Evolutionary conservation across 2,329 filamentous ascomycete genomes (phyloP).

Genomic region (Colletotrichum noveboracense): DNA sequence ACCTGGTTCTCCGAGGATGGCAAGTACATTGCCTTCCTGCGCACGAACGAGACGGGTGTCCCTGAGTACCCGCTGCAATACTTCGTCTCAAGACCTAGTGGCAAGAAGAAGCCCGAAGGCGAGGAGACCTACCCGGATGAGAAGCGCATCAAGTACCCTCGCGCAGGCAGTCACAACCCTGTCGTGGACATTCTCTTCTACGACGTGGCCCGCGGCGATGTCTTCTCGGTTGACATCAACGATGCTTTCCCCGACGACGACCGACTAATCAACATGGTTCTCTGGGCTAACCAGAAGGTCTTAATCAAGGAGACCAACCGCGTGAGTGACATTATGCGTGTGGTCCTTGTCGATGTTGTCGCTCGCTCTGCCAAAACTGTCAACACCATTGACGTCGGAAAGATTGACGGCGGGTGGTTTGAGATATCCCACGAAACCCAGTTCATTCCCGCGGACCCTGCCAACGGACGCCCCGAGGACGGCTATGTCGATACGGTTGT

Average conservation of each 20-base stretch:
- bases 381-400: constrained; percentile 77
- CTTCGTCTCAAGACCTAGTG: constrained; percentile 86
- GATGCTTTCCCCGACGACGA: constrained; percentile 82
- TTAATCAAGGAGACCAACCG: constrained; percentile 93
- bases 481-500: constrained; percentile 94
- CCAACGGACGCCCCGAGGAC: constrained; percentile 77
- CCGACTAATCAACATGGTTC: constrained; percentile 88
- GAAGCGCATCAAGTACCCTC: constrained; percentile 94
- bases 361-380: constrained; percentile 78
- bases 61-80: constrained; percentile 94
- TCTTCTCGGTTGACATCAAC: constrained; percentile 79
- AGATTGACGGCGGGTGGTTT: constrained; percentile 96
- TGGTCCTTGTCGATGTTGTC: constrained; percentile 83
- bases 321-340: constrained; percentile 88
- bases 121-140: constrained; percentile 92
- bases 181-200: constrained; percentile 89
- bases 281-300: constrained; percentile 88
- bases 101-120: constrained; percentile 67
- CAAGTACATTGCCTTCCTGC: constrained; percentile 80
- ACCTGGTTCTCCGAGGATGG: constrained; percentile 90
- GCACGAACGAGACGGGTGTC: constrained; percentile 88
- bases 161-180: constrained; percentile 92
- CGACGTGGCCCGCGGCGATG: constrained; percentile 76
- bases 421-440: constrained; percentile 87
- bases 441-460: constrained; percentile 84